These are phyloP conservation scores for Pogostemon cablin DNA, from an alignment of 257 asterid species.

Conservation along the genomic window DNA sequence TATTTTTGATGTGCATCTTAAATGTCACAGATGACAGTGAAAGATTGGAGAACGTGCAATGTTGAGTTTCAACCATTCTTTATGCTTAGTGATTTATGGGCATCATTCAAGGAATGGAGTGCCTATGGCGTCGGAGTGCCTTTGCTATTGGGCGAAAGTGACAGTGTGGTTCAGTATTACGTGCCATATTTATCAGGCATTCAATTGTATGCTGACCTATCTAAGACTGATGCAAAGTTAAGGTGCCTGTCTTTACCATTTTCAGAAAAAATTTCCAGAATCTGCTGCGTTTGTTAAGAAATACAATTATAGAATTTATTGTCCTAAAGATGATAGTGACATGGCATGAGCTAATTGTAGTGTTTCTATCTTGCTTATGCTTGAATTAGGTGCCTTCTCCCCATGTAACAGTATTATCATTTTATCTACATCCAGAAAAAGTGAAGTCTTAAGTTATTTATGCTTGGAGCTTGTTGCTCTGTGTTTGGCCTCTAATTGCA, in stretches of 20 bases:
- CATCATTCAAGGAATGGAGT: conserved; percentile 92
- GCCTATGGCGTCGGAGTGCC: conserved; percentile 98
- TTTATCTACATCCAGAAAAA: not conserved
- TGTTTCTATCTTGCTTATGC: conserved; percentile 1
- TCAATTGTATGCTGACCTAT: conserved; percentile 62
- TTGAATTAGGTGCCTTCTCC: conserved; percentile 3
- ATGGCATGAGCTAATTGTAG: not conserved
- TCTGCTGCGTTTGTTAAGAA: not conserved
- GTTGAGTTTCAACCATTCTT: conserved; percentile 70
- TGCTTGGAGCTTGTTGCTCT: conserved; percentile 21
- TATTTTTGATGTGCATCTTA: conserved; percentile 20
- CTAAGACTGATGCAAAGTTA: conserved; percentile 51
- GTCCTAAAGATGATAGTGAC: conserved; percentile 8
- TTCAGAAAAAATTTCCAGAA: not conserved
- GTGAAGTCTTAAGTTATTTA: not conserved
- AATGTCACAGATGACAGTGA: conserved; percentile 64
- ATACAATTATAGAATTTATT: conserved; percentile 6
- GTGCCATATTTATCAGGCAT: conserved; percentile 89
- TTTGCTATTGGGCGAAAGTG: conserved; percentile 64
- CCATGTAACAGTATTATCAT: not conserved
- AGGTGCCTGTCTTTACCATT: conserved; percentile 48
- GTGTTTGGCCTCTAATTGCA: conserved; percentile 4
- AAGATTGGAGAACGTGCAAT: conserved; percentile 71
- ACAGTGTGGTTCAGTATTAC: conserved; percentile 71
- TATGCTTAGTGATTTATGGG: conserved; percentile 86